A percentile compares a stretch with the other conserved stretches of the same genome.
phyloP scores from a whole-genome alignment of 2,329 filamentous ascomycete genomes.

The Chaetomium sp. region DNA sequence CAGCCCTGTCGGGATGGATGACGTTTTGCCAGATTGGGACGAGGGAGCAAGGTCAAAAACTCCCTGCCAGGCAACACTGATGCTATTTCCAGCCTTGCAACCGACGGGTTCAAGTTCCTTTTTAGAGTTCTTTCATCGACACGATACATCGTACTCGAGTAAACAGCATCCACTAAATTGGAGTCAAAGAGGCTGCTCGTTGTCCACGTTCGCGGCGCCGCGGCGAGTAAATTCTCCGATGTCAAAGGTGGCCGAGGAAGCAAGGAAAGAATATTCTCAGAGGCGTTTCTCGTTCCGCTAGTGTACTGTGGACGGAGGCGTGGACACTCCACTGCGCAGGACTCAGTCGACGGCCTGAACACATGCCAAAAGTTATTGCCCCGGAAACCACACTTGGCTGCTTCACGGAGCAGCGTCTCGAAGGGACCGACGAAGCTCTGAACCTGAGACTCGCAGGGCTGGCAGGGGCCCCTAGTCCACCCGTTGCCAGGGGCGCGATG shows the following conservation, averaged over 20 bases:
- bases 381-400: too few relatives aligned
- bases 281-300: too few relatives aligned
- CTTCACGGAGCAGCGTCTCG: too few relatives aligned
- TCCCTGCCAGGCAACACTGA: slow-evolving; percentile 13
- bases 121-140: too few relatives aligned
- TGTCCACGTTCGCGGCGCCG: neutral
- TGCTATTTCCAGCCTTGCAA: slow-evolving; percentile 16
- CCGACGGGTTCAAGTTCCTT: too few relatives aligned
- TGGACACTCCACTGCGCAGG: too few relatives aligned
- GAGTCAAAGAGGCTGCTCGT: neutral
- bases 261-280: too few relatives aligned
- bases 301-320: too few relatives aligned
- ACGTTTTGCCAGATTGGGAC: slow-evolving; percentile 18
- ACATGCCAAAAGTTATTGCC: too few relatives aligned
- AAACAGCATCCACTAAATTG: too few relatives aligned
- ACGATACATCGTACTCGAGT: too few relatives aligned
- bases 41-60: slow-evolving; percentile 4
- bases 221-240: neutral
- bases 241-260: neutral
- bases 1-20: slow-evolving; percentile 18
- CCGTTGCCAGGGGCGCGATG: slow-evolving; percentile 9
- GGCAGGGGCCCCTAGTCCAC: slow-evolving; percentile 5
- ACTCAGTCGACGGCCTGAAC: too few relatives aligned
- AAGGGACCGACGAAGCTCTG: neutral
- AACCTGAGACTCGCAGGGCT: neutral